Evolutionary conservation across 441 rosid species (phyloP), one percentile per base, ranked within the genome.

Genomic region (Caryocar brasiliense): DNA sequence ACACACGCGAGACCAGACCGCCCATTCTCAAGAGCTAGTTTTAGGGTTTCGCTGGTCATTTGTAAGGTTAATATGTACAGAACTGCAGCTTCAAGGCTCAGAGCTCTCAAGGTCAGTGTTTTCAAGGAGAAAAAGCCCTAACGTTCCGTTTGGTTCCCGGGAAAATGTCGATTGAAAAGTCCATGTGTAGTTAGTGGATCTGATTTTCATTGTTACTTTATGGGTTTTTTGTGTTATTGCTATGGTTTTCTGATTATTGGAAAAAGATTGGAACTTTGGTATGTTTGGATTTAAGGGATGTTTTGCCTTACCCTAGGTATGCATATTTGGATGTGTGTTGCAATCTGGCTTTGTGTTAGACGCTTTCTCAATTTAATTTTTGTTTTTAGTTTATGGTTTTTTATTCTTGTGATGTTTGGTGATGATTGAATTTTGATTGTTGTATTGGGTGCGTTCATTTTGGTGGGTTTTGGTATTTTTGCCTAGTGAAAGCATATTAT

Each of bases 51-150:
- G 0, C 12, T 10, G 5, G n/a, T 15, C 14, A 14, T 8, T 30
- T 47, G 9, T 12, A 12, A 36, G 37, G 6, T 39, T 5, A 3
- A 9, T 33, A 83, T 83, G 93, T 69, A 77, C 35, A 71, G 88
- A 73, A 61, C 54, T 5, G 75, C 79, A 6, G 74, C 69, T 42
- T 79, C 88, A 7, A 73, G 80, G 33, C 66, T 77, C 29, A 57
- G 80, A 58, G 64, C 73, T 66, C 64, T 77, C 39, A 76, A 81
- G 86, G 88, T 81, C 49, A 36, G 78, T 70, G 45, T 32, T 40
- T 18, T 14, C n/a, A 17, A 8, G 21, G 41, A 36, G 13, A 37
- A 25, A 26, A 37, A n/a, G 6, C 40, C 51, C 35, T 33, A 30
- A 35, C 36, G 66, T 57, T 46, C 35, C 45, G 34, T 48, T 40